phyloP scores from a whole-genome alignment of 768 basidiomycete genomes.

The Russula lepida region DNA sequence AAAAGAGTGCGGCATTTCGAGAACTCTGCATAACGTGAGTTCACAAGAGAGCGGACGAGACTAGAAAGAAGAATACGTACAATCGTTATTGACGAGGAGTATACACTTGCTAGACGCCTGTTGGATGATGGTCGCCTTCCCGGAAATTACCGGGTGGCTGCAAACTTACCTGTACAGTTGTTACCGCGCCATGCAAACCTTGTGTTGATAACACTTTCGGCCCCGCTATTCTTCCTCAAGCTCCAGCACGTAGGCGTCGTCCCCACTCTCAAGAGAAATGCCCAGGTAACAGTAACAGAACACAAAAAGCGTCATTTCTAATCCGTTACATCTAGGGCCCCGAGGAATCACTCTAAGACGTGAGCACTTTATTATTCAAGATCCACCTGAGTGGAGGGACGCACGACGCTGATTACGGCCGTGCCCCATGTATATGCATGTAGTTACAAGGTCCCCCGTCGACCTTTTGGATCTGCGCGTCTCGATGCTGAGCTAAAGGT shows the following conservation, averaged over 20 bases:
- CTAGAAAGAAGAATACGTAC: conserved; percentile 31
- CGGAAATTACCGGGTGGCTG: conserved; percentile 64
- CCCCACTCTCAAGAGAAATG: conserved; percentile 62
- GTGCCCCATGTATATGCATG: conserved; percentile 47
- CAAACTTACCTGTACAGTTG: conserved; percentile 55
- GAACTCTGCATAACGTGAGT: conserved; percentile 29
- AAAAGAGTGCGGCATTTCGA: conserved; percentile 99
- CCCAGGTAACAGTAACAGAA: conserved; percentile 55
- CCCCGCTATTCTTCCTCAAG: conserved; percentile 23
- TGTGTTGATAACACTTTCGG: conserved; percentile 28
- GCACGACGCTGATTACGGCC: conserved; percentile 56
- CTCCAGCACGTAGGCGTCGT: conserved; percentile 5
- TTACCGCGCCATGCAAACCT: conserved; percentile 31
- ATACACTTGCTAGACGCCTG: neutral
- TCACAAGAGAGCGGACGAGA: conserved; percentile 18
- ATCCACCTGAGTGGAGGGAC: conserved; percentile 60
- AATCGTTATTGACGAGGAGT: conserved; percentile 22
- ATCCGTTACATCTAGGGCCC: conserved; percentile 51
- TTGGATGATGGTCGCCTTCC: conserved; percentile 32
- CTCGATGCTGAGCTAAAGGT: conserved; percentile 99
- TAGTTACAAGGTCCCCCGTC: conserved; percentile 98
- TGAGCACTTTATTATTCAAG: conserved; percentile 57
- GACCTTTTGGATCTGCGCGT: conserved; percentile 94
- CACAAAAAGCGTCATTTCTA: conserved; percentile 3
- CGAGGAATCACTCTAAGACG: conserved; percentile 91